Evolutionary conservation across 495 filamentous ascomycete species (phyloP).

Genomic region (Daldinia concentrica): DNA sequence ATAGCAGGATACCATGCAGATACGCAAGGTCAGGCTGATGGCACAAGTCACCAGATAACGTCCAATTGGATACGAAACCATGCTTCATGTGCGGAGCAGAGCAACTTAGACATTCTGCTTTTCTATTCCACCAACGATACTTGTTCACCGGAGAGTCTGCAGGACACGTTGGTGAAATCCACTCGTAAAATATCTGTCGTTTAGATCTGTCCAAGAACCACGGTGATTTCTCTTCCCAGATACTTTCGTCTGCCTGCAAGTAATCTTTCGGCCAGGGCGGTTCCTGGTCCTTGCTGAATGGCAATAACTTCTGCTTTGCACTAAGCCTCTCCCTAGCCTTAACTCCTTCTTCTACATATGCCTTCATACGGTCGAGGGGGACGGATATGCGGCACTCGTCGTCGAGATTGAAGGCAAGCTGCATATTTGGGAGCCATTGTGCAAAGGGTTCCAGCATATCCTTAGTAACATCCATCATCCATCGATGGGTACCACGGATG

Average conservation of each 20-base stretch:
- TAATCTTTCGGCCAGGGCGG: conserved; percentile 36
- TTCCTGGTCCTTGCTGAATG: conserved; percentile 46
- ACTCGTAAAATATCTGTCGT: conserved; percentile 57
- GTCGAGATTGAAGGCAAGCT: conserved; percentile 80
- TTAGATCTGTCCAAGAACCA: conserved; percentile 42
- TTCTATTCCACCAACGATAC: conserved; percentile 59
- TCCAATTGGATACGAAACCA: conserved; percentile 73
- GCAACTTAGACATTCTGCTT: conserved; percentile 68
- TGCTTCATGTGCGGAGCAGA: conserved; percentile 70
- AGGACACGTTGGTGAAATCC: conserved; percentile 63
- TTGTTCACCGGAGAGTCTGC: conserved; percentile 63
- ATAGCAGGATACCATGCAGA: conserved; percentile 75
- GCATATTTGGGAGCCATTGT: conserved; percentile 79
- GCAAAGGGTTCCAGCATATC: conserved; percentile 74
- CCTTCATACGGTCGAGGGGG: conserved; percentile 64
- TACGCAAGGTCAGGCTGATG: conserved; percentile 80
- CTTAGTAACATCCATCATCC: conserved; percentile 68
- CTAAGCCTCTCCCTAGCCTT: conserved; percentile 49
- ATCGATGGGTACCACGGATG: conserved; percentile 42
- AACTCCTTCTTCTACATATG: conserved; percentile 45
- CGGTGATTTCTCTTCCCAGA: conserved; percentile 36
- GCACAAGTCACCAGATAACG: conserved; percentile 70
- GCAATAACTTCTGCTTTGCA: conserved; percentile 23
- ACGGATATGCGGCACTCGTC: conserved; percentile 79
- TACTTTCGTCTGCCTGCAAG: conserved; percentile 35